phyloP scores from a whole-genome alignment of 208 protist species.

The Naegleria fowleri region DNA sequence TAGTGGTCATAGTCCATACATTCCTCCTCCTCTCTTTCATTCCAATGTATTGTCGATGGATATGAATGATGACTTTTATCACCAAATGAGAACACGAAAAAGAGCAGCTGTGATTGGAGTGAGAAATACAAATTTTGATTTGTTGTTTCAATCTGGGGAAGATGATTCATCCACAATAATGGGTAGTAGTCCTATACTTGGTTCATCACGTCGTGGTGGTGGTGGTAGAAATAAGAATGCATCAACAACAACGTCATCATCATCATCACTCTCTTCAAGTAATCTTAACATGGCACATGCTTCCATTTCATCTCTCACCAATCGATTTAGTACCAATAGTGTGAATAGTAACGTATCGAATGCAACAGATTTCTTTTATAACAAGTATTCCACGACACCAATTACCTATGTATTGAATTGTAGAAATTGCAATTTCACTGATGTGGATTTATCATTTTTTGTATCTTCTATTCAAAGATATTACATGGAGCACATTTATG shows the following conservation, averaged over 20 bases:
- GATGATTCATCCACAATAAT: too few species aligned
- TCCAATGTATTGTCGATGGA: neutral
- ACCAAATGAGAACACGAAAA: neutral
- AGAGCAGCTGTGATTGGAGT: neutral
- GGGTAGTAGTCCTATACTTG: too few species aligned
- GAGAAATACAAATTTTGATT: neutral
- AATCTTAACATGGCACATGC: too few species aligned
- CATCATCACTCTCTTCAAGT: too few species aligned
- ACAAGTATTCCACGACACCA: neutral
- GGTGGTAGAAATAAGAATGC: too few species aligned
- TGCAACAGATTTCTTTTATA: neutral
- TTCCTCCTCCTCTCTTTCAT: too few species aligned
- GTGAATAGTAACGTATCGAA: neutral
- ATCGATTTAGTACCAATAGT: neutral
- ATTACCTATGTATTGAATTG: neutral
- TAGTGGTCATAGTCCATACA: too few species aligned
- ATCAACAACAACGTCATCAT: too few species aligned
- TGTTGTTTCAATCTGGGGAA: neutral
- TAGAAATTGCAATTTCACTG: neutral
- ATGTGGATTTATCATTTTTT: conserved; percentile 4
- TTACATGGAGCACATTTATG: neutral
- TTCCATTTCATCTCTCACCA: too few species aligned
- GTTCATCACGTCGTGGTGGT: too few species aligned
- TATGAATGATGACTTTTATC: neutral
- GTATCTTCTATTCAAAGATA: neutral